These are phyloP conservation scores for Zygoascus biomembranicola DNA, from an alignment of 805 yeast species.

Conservation along the genomic window DNA sequence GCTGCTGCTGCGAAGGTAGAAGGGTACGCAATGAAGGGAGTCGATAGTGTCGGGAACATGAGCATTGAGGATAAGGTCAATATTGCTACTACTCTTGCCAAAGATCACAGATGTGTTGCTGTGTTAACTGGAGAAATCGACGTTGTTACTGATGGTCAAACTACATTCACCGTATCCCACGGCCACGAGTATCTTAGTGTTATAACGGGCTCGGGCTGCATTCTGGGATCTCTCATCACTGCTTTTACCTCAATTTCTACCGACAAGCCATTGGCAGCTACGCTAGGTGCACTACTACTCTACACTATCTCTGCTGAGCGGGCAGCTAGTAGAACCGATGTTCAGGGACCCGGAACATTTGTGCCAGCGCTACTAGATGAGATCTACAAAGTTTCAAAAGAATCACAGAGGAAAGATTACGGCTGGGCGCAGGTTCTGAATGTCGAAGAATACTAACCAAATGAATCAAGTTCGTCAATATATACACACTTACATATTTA, in stretches of 20 bases:
- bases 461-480: not conserved
- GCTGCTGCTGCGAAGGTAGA: conserved; percentile 45
- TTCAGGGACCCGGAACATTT: conserved; percentile 49
- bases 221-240: conserved; percentile 66
- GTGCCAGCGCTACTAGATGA: conserved; percentile 40
- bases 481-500: not conserved
- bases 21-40: conserved; percentile 54
- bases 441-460: not conserved
- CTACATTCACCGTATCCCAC: not conserved
- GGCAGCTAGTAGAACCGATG: conserved; percentile 35
- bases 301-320: conserved; percentile 55
- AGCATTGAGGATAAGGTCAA: conserved; percentile 21
- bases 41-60: conserved; percentile 39
- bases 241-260: conserved; percentile 43
- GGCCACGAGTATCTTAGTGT: conserved; percentile 30
- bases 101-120: conserved; percentile 46
- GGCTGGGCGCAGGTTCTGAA: not conserved
- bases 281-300: conserved; percentile 44
- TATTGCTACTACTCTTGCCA: conserved; percentile 44
- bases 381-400: conserved; percentile 19
- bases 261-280: conserved; percentile 36
- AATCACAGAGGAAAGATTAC: conserved; percentile 1
- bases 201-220: conserved; percentile 78
- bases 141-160: conserved; percentile 39
- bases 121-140: conserved; percentile 64